Base-by-base conservation (phyloP, 2,329 filamentous ascomycete genomes). In the Colletotrichum lupini region DNA sequence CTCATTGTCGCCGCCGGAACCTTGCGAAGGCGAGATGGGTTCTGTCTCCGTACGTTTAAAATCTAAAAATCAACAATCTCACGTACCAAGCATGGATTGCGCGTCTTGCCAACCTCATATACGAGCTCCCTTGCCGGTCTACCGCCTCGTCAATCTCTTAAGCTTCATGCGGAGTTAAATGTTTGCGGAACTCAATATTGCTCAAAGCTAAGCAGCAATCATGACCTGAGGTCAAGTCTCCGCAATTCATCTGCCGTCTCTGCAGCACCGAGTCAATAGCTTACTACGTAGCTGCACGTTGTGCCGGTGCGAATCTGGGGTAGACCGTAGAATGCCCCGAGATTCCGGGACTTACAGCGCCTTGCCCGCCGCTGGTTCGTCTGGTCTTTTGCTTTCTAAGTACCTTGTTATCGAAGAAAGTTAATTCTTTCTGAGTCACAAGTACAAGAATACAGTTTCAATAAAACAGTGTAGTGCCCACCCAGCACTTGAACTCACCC, bases 261-360 rank as follows among this genome's bases (percentile, higher is more conserved):
- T 58, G 68, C 57, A 60, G 37, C 62, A 42, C 55, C 63, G 56
- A 67, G 56, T 67, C 62, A 46, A 60, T 37, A 52, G 56, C 56
- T 57, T 64, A 5, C 26, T 26, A 26, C 26, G 26, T 26, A 71
- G 30, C 63, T 71, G 68, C 62, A 42, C 68, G 37, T 30, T 61
- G 26, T 70, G 68, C 68, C 68, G 57, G 57, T n/a, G 49, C 49
- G n/a, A 72, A 68, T 53, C 69, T 64, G 69, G 59, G 59, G 58
- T 69, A 42, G 37, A 42, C 59, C 42, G 37, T 42, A 42, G 37
- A 59, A 55, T 72, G 46, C 24, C 35, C 59, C 30, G 69, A 69
- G 61, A 69, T 42, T 26, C 66, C 57, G 68, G 37, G 26, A 30
- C 28, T 56, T 8, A 42, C 30, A 53, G 52, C 30, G 28, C 30